Conservation (phyloP, 2,329 filamentous ascomycete species). For the Tolypocladium sp. region DNA sequence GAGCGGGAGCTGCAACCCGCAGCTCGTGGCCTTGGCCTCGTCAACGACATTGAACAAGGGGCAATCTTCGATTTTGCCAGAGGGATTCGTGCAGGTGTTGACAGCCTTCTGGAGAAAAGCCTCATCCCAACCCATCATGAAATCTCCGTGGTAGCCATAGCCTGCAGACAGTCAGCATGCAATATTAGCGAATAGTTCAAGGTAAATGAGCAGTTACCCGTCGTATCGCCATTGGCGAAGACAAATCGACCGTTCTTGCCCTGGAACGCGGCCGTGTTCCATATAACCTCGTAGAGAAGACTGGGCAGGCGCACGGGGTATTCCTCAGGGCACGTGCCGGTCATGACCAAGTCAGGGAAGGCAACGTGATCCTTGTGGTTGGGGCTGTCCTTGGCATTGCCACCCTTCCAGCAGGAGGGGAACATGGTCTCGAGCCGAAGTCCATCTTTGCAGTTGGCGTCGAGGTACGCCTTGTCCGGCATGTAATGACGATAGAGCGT, state of each 20-base stretch:
- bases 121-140: conserved; percentile 69
- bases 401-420: conserved; percentile 81
- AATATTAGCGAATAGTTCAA: background rate
- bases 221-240: conserved; percentile 68
- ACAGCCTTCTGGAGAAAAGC: conserved; percentile 64
- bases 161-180: conserved; percentile 31
- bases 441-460: conserved; percentile 74
- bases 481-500: conserved; percentile 75
- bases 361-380: conserved; percentile 61
- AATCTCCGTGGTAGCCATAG: conserved; percentile 71
- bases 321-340: conserved; percentile 63
- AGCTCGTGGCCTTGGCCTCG: conserved; percentile 47
- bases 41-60: conserved; percentile 62
- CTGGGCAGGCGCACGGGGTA: conserved; percentile 62
- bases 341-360: conserved; percentile 69
- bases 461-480: conserved; percentile 70
- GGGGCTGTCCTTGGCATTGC: conserved; percentile 44
- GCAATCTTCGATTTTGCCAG: conserved; percentile 66
- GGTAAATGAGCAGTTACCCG: conserved; percentile 38
- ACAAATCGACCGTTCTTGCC: conserved; percentile 60
- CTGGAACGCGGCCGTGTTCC: conserved; percentile 58
- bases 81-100: conserved; percentile 61
- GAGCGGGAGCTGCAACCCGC: conserved; percentile 46
- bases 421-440: conserved; percentile 80
- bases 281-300: conserved; percentile 82